Base-by-base conservation (phyloP, 768 basidiomycete genomes). In the Mycena metata region DNA sequence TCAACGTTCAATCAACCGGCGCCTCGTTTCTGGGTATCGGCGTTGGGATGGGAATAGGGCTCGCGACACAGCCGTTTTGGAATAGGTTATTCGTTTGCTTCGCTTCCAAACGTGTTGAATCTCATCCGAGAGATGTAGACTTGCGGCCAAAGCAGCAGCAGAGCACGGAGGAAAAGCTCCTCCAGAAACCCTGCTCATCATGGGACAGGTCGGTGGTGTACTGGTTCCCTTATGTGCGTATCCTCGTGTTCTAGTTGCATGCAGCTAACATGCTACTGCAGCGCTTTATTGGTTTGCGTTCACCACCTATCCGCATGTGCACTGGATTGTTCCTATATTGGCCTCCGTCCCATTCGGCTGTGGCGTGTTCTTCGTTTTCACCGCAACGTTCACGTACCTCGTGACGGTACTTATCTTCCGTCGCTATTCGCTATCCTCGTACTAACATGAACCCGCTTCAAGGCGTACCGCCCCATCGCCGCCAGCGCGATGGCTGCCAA, bases 401-500 rank as follows among this genome's bases (percentile, higher is more conserved):
- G 88, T 92, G 65, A 90, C 89, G 50, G 67, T 64, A 50, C n/a
- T 5, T 60, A 19, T 36, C 33, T 46, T 33, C n/a, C 10, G 16
- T 9, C 1, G 19, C 35, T 41, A 19, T n/a, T 52, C 26, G 24
- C 30, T 3, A 10, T 45, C n/a, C 41, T 61, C n/a, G 23, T 47
- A 12, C 23, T 55, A 10, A 52, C 42, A 12, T 21, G 42, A 19
- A 17, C 33, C 21, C 23, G 24, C 33, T 24, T 6, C 6, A 9
- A 69, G 68, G 84, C 88, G 1, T 92, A 92, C 76, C 82, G 86
- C 23, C 88, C 90, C 13, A 89, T 90, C 74, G 86, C 84, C 12
- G 90, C 90, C 1, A 90, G 88, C 47, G 91, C 90, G 8, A 86
- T 92, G 79, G 90, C 90, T 6, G 80, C 90, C 23, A 91, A 90